Evolutionary conservation across 768 basidiomycete species (phyloP), one percentile per base, ranked within the genome.

Genomic region (Tephrocybe sp.): DNA sequence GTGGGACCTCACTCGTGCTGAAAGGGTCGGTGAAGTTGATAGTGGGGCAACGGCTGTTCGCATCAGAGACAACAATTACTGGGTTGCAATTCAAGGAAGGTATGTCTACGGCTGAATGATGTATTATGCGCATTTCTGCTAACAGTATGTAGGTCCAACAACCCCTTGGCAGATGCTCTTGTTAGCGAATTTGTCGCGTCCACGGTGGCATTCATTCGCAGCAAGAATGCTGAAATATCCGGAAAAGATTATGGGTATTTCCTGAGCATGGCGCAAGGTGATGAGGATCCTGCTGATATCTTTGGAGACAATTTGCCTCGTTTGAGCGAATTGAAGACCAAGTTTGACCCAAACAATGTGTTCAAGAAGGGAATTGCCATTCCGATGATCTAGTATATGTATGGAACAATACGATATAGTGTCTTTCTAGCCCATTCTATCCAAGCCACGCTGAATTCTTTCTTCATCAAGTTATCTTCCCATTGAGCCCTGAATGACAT

Each of bases 291-390:
- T 4, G 61, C 60, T 37, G 60, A 61, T n/a, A 62, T 67, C 1
- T 68, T 58, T 45, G 66, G 64, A 13, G 49, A 34, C 6, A 60
- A 65, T 44, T 54, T 65, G 24, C 53, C 57, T 18, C 53, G 59
- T 18, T 47, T 66, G 40, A 52, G 58, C 19, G 58, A 53, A 45
- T 21, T 65, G 27, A 68, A 68, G 54, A 55, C 58, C 0, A 62
- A 63, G 47, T 70, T 66, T 47, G 67, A 70, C 44, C 67, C 67
- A 15, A 58, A 54, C 31, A 63, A 61, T 28, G 54, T 68, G 6
- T 69, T 48, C 11, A 48, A 31, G 18, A 48, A 47, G 26, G 45
- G 45, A 21, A 19, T 30, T 30, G 30, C 30, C 12, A 44, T 44
- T 34, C 30, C 30, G 25, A 19, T n/a, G n/a, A 19, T 31, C 36